Percentiles rank a stretch among this genome's conserved stretches.
Conservation (phyloP, 2,329 filamentous ascomycete genomes). For the Curvularia lunata region DNA sequence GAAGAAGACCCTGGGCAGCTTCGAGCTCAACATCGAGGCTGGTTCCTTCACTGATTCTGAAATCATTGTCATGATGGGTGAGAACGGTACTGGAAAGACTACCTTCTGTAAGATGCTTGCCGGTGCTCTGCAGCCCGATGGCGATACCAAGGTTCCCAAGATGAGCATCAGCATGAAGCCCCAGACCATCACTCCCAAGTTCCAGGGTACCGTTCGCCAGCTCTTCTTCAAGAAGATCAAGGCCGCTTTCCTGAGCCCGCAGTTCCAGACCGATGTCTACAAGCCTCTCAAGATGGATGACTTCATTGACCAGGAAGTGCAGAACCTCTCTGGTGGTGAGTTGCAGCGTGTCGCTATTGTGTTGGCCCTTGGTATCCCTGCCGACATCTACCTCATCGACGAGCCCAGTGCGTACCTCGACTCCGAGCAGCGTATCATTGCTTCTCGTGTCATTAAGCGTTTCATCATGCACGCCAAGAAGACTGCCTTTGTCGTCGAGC, state of each 20-base stretch:
- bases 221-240: constrained; percentile 99
- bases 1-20: constrained; percentile 90
- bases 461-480: constrained; percentile 99
- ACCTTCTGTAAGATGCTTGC: constrained; percentile 98
- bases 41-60: constrained; percentile 97
- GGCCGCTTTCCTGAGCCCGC: constrained; percentile 90
- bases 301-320: constrained; percentile 99
- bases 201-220: constrained; percentile 93
- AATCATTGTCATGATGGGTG: constrained; percentile 99
- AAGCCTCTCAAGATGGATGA: constrained; percentile 99
- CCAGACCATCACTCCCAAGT: constrained; percentile 98
- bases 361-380: constrained; percentile 90
- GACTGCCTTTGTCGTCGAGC: constrained; percentile 98
- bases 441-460: constrained; percentile 96
- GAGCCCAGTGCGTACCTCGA: constrained; percentile 88
- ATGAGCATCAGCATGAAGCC: constrained; percentile 99
- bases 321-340: constrained; percentile 99
- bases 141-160: constrained; percentile 75
- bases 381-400: constrained; percentile 98
- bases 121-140: constrained; percentile 90
- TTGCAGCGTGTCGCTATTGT: constrained; percentile 99
- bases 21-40: constrained; percentile 79
- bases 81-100: constrained; percentile 99
- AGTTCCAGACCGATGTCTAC: constrained; percentile 99
- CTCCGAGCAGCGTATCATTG: constrained; percentile 98